Base-by-base conservation (phyloP, 2,329 filamentous ascomycete species). In the Colletotrichum graminicola region DNA sequence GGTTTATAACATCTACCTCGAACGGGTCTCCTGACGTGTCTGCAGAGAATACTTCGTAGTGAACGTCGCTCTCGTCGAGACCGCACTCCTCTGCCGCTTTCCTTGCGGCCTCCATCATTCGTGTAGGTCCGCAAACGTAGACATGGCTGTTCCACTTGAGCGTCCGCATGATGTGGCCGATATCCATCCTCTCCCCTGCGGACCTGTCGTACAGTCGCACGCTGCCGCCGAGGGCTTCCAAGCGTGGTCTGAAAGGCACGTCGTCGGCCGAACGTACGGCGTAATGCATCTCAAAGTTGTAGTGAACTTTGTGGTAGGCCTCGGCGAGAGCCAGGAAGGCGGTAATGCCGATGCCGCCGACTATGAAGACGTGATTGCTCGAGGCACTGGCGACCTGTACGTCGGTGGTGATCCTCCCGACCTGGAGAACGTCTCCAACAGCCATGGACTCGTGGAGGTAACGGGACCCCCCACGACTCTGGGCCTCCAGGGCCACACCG, bases 321-420 rank as follows among this genome's bases (percentile, higher is more conserved):
- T 85, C 79, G 3, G 88, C 76, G 32, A 89, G 80, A 0, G 81
- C 75, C 11, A 92, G 76, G 73, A 92, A 92, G 0, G 90, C 90
- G 1, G 91, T 92, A 72, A 92, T 87, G 0, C 90, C 91, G 39
- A 92, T 89, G 0, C 90, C 91, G 12, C 88, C 90, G 0, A 85
- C 89, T 39, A 93, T 86, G 75, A 92, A 88, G 49, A 92, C 82
- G 73, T 92, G 90, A 61, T 87, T 83, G 73, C 87, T 88, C 10
- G 87, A 87, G 1, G 83, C 79, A 2, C 70, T 76, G 0, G 80
- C 81, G 2, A 84, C 78, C 1, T 84, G 83, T 32, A 90, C 83
- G 52, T 84, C 86, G 0, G 80, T 76, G 0, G 85, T 88, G 39
- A 90, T 83, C 41, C 83, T 82, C 2, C 86, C 84, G 1, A 88